These are phyloP conservation scores for Colletotrichum liriopes DNA, from an alignment of 2,329 filamentous ascomycete genomes.

Conservation along the genomic window DNA sequence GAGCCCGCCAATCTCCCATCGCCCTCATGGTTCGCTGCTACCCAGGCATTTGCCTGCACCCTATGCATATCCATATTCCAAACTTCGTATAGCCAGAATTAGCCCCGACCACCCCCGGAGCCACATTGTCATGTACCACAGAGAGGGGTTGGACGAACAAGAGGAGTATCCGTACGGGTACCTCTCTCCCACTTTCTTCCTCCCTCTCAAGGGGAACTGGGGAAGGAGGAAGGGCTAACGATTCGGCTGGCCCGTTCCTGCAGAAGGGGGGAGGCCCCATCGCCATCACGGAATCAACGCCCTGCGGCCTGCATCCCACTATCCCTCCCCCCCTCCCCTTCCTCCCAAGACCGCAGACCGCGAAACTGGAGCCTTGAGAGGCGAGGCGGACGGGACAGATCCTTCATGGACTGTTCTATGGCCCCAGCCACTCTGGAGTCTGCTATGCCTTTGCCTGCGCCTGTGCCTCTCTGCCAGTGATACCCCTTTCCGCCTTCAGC, in stretches of 20 bases:
- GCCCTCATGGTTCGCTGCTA: constrained; percentile 39
- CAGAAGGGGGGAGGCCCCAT: constrained; percentile 33
- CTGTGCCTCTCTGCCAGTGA: constrained; percentile 20
- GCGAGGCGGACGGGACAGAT: constrained; percentile 42
- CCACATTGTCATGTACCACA: constrained; percentile 34
- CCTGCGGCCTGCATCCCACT: constrained; percentile 32
- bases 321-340: constrained; percentile 4
- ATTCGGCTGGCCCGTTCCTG: constrained; percentile 42
- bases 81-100: constrained; percentile 43
- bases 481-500: constrained; percentile 41
- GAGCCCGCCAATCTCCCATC: constrained; percentile 40
- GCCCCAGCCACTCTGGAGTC: constrained; percentile 37
- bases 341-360: constrained; percentile 14
- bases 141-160: constrained; percentile 30
- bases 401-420: constrained; percentile 37
- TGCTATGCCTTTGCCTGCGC: constrained; percentile 14
- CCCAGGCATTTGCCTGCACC: constrained; percentile 38
- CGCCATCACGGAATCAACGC: constrained; percentile 40
- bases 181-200: constrained; percentile 3
- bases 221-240: constrained; percentile 28
- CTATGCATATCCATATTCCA: constrained; percentile 43
- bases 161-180: constrained; percentile 3
- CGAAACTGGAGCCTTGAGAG: constrained; percentile 37
- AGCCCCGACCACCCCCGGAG: constrained; percentile 41
- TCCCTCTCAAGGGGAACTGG: constrained; percentile 10